Conservation (phyloP, 2,329 filamentous ascomycete species). For the Pseudogymnoascus sp. region DNA sequence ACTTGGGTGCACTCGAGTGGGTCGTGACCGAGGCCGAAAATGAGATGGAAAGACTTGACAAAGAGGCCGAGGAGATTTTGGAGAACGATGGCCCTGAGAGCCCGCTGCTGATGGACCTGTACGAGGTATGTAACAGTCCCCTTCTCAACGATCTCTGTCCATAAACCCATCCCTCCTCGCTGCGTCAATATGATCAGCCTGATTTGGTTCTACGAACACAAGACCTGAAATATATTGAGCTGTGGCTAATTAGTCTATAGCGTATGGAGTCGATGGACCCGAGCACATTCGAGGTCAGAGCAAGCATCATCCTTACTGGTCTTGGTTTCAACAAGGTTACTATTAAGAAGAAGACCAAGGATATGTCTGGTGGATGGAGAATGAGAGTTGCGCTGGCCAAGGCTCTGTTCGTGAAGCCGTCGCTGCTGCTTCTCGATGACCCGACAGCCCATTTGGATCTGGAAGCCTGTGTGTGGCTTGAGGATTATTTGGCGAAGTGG, state of each 20-base stretch:
- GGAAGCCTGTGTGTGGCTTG: slow-evolving; percentile 98
- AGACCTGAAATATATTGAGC: not conserved
- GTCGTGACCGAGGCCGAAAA: slow-evolving; percentile 90
- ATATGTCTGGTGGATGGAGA: slow-evolving; percentile 99
- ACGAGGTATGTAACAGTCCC: slow-evolving; percentile 61
- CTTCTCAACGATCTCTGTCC: not conserved
- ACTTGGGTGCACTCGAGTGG: slow-evolving; percentile 91
- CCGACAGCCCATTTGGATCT: slow-evolving; percentile 98
- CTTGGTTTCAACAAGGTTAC: slow-evolving; percentile 98
- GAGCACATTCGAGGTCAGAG: slow-evolving; percentile 90
- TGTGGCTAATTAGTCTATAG: slow-evolving; percentile 37
- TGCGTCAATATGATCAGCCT: not conserved
- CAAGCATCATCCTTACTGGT: slow-evolving; percentile 94
- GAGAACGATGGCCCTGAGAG: slow-evolving; percentile 89
- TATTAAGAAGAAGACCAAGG: slow-evolving; percentile 99
- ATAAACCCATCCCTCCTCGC: not conserved
- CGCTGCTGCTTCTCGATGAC: slow-evolving; percentile 90
- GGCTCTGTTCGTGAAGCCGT: slow-evolving; percentile 97
- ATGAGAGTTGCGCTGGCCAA: slow-evolving; percentile 98
- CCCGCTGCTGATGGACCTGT: slow-evolving; percentile 83
- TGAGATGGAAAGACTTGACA: slow-evolving; percentile 85
- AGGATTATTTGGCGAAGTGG: slow-evolving; percentile 99
- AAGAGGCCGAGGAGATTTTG: slow-evolving; percentile 77
- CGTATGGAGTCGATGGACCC: slow-evolving; percentile 99
- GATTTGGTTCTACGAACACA: slow-evolving; percentile 18